Evolutionary conservation across 352 stramenopile species (phyloP).

Genomic region (Plasmopara viticola): DNA sequence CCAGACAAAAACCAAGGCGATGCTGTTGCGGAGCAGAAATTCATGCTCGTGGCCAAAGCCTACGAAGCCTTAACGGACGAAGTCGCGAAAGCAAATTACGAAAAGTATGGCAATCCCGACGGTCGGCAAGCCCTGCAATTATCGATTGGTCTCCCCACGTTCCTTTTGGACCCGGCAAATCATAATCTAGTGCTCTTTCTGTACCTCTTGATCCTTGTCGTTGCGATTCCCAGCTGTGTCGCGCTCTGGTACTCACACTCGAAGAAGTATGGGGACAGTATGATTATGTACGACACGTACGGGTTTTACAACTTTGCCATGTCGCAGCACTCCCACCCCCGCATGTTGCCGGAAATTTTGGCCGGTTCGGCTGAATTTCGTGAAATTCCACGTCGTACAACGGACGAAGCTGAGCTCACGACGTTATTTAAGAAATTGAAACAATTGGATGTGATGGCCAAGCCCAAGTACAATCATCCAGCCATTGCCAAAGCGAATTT

Average conservation of each 20-base stretch:
- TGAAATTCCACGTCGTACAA: conserved; percentile 58
- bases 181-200: conserved; percentile 97
- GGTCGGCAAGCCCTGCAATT: conserved; percentile 96
- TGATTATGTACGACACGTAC: conserved; percentile 99
- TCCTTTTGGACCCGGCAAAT: conserved; percentile 95
- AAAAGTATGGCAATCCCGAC: conserved; percentile 98
- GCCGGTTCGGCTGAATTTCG: conserved; percentile 88
- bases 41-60: conserved; percentile 96
- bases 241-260: conserved; percentile 94
- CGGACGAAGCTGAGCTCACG: conserved; percentile 60
- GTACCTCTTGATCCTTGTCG: conserved; percentile 97
- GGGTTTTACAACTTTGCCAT: conserved; percentile 97
- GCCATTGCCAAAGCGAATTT: conserved; percentile 80
- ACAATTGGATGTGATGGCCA: conserved; percentile 69
- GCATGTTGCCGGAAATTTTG: conserved; percentile 93
- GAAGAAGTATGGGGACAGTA: conserved; percentile 98
- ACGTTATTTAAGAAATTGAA: conserved; percentile 75
- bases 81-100: conserved; percentile 95
- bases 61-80: conserved; percentile 95
- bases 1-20: conserved; percentile 97
- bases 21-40: conserved; percentile 95
- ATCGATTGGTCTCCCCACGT: conserved; percentile 94
- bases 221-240: conserved; percentile 95
- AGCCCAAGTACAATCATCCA: conserved; percentile 83
- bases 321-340: conserved; percentile 91